These are phyloP conservation scores for Chrysanthemum makinoi DNA, from an alignment of 129 eudicot genomes.

Conservation along the genomic window DNA sequence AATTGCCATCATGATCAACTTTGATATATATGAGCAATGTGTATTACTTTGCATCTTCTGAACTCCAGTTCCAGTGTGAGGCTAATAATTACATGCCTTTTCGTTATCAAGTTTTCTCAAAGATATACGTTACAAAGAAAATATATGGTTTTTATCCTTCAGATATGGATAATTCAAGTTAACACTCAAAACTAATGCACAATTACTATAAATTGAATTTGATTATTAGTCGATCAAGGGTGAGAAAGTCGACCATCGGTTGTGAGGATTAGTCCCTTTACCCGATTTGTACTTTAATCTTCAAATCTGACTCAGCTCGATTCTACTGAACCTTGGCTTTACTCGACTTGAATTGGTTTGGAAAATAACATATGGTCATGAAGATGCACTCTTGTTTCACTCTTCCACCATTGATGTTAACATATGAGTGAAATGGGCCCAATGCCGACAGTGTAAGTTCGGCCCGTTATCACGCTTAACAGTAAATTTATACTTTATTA, in stretches of 20 bases:
- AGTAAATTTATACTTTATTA: neutral
- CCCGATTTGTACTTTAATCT: too few relatives aligned
- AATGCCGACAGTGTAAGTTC: slow-evolving; percentile 15
- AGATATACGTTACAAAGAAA: neutral
- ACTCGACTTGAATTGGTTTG: neutral
- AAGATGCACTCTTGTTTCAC: slow-evolving; percentile 14
- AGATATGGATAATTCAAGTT: too few relatives aligned
- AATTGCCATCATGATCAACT: too few relatives aligned
- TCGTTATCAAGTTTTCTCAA: neutral
- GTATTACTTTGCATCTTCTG: too few relatives aligned
- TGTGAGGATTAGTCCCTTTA: too few relatives aligned
- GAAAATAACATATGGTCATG: neutral
- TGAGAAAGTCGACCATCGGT: too few relatives aligned
- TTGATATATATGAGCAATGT: neutral
- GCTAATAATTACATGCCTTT: neutral
- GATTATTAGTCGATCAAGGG: too few relatives aligned
- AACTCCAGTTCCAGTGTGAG: neutral
- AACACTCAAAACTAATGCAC: too few relatives aligned
- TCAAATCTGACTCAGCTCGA: neutral
- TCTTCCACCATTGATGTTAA: slow-evolving; percentile 29
- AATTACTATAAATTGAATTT: too few relatives aligned
- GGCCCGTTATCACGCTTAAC: slow-evolving; percentile 25
- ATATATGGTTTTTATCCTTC: neutral
- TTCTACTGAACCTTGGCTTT: neutral
- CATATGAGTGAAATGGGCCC: slow-evolving; percentile 31